A percentile compares a stretch with the other conserved stretches of the same genome.
Conservation (phyloP, 1,284 basidiomycete genomes). For the Apiotrichum siamense region DNA sequence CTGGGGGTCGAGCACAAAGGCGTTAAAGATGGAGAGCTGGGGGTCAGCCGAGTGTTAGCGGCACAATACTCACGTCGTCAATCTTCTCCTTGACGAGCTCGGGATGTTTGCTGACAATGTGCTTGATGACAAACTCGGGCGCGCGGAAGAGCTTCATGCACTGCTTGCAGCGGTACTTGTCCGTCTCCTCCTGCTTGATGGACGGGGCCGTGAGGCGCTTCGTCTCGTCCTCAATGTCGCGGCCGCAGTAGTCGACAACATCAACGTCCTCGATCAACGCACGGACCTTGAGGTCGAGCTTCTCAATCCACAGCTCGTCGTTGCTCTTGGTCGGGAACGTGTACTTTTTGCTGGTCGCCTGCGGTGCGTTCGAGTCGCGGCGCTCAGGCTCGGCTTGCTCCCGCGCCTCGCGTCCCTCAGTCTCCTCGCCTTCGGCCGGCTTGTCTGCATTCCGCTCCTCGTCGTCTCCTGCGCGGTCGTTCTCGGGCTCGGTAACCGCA, state of each 20-base stretch:
- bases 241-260: slow-evolving; percentile 77
- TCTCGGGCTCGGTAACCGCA: slow-evolving; percentile 29
- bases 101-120: slow-evolving; percentile 79
- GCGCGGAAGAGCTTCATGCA: slow-evolving; percentile 95
- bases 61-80: slow-evolving; percentile 36
- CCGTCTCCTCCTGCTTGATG: slow-evolving; percentile 90
- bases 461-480: slow-evolving; percentile 1
- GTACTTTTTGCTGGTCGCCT: slow-evolving; percentile 9
- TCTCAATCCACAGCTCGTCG: slow-evolving; percentile 83
- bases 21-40: slow-evolving; percentile 82
- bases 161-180: slow-evolving; percentile 88
- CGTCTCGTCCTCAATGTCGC: slow-evolving; percentile 79
- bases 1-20: slow-evolving; percentile 86
- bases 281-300: slow-evolving; percentile 54
- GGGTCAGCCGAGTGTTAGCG: not conserved
- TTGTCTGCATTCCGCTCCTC: slow-evolving; percentile 46
- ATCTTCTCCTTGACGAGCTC: slow-evolving; percentile 57
- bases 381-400: slow-evolving; percentile 49
- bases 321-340: slow-evolving; percentile 30
- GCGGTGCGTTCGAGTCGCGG: slow-evolving; percentile 3
- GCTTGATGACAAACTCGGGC: slow-evolving; percentile 89
- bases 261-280: slow-evolving; percentile 56
- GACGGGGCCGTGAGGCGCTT: slow-evolving; percentile 66
- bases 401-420: slow-evolving; percentile 57
- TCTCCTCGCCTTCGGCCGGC: slow-evolving; percentile 14